A percentile compares a stretch with the other conserved stretches of the same genome.
These are phyloP conservation scores for Salix suchowensis DNA, from an alignment of 345 rosid species.

Conservation along the genomic window DNA sequence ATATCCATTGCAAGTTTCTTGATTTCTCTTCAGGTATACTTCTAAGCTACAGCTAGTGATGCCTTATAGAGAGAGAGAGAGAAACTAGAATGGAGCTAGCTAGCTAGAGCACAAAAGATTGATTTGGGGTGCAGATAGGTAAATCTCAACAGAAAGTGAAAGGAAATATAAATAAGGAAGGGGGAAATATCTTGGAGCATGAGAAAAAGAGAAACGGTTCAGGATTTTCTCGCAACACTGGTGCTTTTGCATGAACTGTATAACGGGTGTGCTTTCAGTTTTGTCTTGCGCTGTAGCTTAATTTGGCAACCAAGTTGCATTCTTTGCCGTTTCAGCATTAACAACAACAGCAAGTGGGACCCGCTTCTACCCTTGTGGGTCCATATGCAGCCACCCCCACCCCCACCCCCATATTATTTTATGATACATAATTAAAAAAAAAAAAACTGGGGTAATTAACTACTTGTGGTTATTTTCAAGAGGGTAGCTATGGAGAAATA, in stretches of 20 bases:
- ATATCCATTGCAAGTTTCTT: slow-evolving; percentile 18
- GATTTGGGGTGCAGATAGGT: background rate
- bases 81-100: background rate
- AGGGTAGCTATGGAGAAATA: too few relatives aligned
- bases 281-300: background rate
- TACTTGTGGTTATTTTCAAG: too few relatives aligned
- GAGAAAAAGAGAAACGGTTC: slow-evolving; percentile 37
- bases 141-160: slow-evolving; percentile 23
- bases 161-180: slow-evolving; percentile 18
- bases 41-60: background rate
- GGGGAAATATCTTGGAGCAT: background rate
- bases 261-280: slow-evolving; percentile 14
- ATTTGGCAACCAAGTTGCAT: too few relatives aligned
- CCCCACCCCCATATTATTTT: too few relatives aligned
- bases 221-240: slow-evolving; percentile 26
- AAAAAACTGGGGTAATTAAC: too few relatives aligned
- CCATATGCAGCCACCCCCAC: too few relatives aligned
- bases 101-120: background rate
- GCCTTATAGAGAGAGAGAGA: slow-evolving; percentile 3
- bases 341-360: background rate
- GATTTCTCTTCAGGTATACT: background rate
- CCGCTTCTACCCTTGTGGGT: background rate
- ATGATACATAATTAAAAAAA: too few relatives aligned
- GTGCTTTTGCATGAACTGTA: slow-evolving; percentile 17
- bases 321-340: background rate